A percentile compares a stretch with the other conserved stretches of the same genome.
phyloP scores from a whole-genome alignment of 306 rosid genomes.

The Morella rubra region DNA sequence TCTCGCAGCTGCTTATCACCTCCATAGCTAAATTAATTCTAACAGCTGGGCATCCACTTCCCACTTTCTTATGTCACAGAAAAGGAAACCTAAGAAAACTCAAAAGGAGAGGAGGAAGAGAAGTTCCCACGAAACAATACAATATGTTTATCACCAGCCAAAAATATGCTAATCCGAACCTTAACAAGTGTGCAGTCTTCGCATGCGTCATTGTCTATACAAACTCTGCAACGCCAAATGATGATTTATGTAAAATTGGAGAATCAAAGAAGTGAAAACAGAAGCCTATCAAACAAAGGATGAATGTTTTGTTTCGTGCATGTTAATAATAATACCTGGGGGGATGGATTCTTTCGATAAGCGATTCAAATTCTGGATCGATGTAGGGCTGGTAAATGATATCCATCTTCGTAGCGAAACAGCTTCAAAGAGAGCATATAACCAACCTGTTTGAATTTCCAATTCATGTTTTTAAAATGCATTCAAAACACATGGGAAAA shows the following conservation, averaged over 20 bases:
- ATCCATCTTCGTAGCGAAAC: constrained; percentile 45
- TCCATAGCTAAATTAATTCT: background rate
- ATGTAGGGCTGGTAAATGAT: constrained; percentile 52
- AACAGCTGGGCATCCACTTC: background rate
- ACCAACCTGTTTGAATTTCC: constrained; percentile 2
- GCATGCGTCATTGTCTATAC: constrained; percentile 80
- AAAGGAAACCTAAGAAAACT: background rate
- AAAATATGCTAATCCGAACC: constrained; percentile 44
- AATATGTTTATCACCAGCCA: constrained; percentile 15
- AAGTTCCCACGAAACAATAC: background rate
- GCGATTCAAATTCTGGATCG: constrained; percentile 67
- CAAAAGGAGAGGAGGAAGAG: background rate
- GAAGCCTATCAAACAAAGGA: too few relatives aligned
- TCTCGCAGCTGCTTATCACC: background rate
- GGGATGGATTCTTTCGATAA: constrained; percentile 82
- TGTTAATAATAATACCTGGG: constrained; percentile 53
- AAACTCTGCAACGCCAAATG: constrained; percentile 51
- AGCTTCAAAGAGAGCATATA: background rate
- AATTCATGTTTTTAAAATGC: background rate
- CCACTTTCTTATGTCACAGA: background rate
- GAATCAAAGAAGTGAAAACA: background rate
- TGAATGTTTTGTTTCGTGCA: too few relatives aligned
- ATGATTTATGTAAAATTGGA: background rate
- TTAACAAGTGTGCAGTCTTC: constrained; percentile 71
- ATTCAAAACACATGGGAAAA: constrained; percentile 9